Conservation (phyloP, 164 flowering plant genomes). For the Vitis cinerea region DNA sequence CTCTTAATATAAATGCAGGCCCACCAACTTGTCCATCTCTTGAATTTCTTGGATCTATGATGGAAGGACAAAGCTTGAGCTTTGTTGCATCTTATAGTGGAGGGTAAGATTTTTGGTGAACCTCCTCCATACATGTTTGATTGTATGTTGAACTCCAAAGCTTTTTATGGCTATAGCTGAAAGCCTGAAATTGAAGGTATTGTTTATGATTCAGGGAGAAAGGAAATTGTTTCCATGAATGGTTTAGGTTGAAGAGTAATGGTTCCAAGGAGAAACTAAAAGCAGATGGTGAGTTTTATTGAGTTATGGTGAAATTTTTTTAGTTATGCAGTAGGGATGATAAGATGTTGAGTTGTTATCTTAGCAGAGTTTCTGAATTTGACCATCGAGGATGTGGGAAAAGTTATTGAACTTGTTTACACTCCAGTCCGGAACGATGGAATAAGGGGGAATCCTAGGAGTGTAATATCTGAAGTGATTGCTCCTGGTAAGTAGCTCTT, state of each 20-base stretch:
- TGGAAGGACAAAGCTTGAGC: constrained; percentile 77
- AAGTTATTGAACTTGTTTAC: constrained; percentile 70
- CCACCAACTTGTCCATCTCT: constrained; percentile 81
- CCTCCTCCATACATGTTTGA: not conserved
- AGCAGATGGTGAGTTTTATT: constrained; percentile 50
- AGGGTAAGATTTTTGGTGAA: constrained; percentile 51
- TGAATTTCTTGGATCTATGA: constrained; percentile 64
- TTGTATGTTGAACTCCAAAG: not conserved
- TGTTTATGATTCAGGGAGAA: constrained; percentile 49
- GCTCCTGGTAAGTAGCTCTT: constrained; percentile 64
- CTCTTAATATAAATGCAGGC: constrained; percentile 38
- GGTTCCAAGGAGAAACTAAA: constrained; percentile 63
- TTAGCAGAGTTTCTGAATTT: constrained; percentile 68
- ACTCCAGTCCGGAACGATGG: constrained; percentile 86
- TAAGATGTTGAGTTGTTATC: not conserved
- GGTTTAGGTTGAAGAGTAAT: constrained; percentile 69
- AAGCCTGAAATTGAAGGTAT: not conserved
- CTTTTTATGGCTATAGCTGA: not conserved
- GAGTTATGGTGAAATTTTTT: not conserved
- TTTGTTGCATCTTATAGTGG: constrained; percentile 74
- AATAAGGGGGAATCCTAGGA: constrained; percentile 55
- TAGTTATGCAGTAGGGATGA: no score
- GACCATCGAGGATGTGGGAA: constrained; percentile 75
- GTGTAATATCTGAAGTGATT: constrained; percentile 60
- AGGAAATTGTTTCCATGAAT: constrained; percentile 77